Conservation (phyloP, 2,329 filamentous ascomycete genomes). For the Colletotrichum zoysiae region DNA sequence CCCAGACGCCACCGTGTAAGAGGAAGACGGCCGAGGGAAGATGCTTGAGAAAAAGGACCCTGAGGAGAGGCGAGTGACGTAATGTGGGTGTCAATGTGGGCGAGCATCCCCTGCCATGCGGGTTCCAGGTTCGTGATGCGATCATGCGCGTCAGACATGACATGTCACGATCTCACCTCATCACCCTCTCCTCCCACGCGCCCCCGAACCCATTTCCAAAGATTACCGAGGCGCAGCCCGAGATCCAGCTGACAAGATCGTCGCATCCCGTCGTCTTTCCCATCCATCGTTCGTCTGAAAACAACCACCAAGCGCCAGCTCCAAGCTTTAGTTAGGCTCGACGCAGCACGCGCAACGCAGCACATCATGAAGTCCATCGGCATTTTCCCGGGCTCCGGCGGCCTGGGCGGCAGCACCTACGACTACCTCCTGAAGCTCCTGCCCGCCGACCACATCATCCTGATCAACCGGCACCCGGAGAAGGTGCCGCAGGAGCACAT, state of each 20-base stretch:
- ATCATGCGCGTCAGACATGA: conserved; percentile 26
- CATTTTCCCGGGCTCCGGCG: conserved; percentile 66
- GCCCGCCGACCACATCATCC: conserved; percentile 58
- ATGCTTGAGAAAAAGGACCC: conserved; percentile 19
- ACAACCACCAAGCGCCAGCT: neutral
- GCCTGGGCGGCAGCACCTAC: conserved; percentile 64
- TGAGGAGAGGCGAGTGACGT: conserved; percentile 31
- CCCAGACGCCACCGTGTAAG: neutral
- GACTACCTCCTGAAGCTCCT: conserved; percentile 60
- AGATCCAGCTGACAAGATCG: neutral
- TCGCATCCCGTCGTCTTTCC: no score
- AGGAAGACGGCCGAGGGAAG: conserved; percentile 32
- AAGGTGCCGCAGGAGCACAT: conserved; percentile 55
- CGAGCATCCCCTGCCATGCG: conserved; percentile 19
- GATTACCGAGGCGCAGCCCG: neutral
- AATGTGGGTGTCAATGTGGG: conserved; percentile 31
- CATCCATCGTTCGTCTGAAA: neutral
- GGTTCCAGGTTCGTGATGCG: conserved; percentile 31
- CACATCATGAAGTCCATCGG: conserved; percentile 53
- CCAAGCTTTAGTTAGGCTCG: no score
- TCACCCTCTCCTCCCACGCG: neutral
- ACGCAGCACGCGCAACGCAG: no score
- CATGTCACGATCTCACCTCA: conserved; percentile 19
- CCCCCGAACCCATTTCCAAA: neutral
- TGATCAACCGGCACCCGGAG: conserved; percentile 60